These are phyloP conservation scores for Allium fistulosum DNA, from an alignment of 106 monocot species.

Conservation along the genomic window DNA sequence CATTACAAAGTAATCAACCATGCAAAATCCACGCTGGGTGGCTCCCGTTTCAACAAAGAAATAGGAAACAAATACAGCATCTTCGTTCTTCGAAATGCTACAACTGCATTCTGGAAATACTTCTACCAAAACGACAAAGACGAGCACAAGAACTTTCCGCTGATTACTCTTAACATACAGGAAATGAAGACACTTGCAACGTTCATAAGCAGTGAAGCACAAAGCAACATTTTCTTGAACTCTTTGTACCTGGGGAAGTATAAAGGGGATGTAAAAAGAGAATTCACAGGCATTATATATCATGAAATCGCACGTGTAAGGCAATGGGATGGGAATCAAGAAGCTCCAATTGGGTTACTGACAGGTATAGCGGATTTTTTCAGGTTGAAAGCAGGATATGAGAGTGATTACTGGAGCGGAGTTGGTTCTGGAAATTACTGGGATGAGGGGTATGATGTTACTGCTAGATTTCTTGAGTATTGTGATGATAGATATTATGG, in stretches of 20 bases:
- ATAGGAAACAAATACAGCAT: no score
- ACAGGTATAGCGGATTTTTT: constrained; percentile 3
- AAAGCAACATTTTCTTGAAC: neutral
- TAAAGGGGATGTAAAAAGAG: neutral
- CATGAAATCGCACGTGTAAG: constrained; percentile 4
- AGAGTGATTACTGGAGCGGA: neutral
- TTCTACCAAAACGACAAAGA: no score
- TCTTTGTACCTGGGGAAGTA: neutral
- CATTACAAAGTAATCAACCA: no score
- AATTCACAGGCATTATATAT: neutral
- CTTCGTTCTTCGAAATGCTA: no score
- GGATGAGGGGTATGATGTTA: constrained; percentile 9
- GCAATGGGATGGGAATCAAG: neutral
- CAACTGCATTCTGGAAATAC: no score
- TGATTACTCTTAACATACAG: no score
- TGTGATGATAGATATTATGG: neutral
- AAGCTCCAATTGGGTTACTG: neutral
- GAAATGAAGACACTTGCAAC: no score
- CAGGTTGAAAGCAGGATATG: constrained; percentile 5
- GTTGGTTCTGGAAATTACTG: neutral
- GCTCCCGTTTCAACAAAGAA: no score
- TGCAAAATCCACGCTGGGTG: no score
- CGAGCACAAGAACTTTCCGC: no score
- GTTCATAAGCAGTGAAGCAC: no score
- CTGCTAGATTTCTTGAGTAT: constrained; percentile 6